A percentile compares a stretch with the other conserved stretches of the same genome.
Evolutionary conservation across 805 yeast species (phyloP).

Genomic region (Candida piceae): DNA sequence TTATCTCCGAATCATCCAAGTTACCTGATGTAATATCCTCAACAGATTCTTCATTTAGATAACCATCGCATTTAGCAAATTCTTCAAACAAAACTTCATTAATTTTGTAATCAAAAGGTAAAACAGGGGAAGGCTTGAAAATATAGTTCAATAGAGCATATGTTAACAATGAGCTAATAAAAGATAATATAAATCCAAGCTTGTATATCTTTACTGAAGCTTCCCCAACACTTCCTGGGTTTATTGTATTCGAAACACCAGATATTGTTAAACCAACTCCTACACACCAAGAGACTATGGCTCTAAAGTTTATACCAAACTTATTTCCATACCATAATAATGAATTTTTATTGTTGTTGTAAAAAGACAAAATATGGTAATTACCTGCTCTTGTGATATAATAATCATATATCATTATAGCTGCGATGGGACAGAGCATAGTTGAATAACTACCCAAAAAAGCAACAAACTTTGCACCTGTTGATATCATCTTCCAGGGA

Average conservation of each 20-base stretch:
- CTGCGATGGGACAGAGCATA: constrained; percentile 11
- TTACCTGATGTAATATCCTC: constrained; percentile 8
- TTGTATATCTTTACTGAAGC: constrained; percentile 12
- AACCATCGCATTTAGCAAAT: constrained; percentile 7
- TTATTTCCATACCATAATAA: constrained; percentile 4
- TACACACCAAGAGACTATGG: constrained; percentile 5
- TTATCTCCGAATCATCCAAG: background rate
- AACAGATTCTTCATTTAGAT: constrained; percentile 4
- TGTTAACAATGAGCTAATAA: constrained; percentile 6
- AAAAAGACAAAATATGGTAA: constrained; percentile 12
- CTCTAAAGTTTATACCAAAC: constrained; percentile 7
- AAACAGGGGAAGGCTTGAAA: constrained; percentile 1
- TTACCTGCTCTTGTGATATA: constrained; percentile 12
- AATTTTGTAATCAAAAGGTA: constrained; percentile 3
- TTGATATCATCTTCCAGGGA: constrained; percentile 12
- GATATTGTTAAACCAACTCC: constrained; percentile 7
- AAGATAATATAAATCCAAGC: constrained; percentile 12
- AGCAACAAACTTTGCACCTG: constrained; percentile 11
- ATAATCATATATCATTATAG: constrained; percentile 11
- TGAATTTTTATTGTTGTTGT: constrained; percentile 4
- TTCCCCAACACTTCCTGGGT: constrained; percentile 7
- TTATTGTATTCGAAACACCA: constrained; percentile 11
- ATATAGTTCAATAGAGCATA: constrained; percentile 5
- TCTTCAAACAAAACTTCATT: constrained; percentile 7
- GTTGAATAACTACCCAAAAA: constrained; percentile 12